Percentiles rank a stretch among this genome's conserved stretches.
phyloP scores from a whole-genome alignment of 176 grass and related monocot genomes.

The Aegilops tauschii region DNA sequence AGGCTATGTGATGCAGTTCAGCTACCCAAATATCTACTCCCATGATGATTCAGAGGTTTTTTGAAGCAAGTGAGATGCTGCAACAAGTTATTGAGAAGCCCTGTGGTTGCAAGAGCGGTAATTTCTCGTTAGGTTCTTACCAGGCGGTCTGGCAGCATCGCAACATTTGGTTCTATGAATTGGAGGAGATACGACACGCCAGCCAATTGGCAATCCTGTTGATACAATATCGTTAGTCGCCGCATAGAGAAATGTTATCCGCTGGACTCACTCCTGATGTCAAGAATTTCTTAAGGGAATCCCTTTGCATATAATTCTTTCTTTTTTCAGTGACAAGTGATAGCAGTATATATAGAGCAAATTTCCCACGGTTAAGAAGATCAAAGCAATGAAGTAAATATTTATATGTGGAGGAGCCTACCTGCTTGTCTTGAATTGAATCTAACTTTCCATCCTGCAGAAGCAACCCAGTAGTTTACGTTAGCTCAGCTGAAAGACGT shows the following conservation, averaged over 20 bases:
- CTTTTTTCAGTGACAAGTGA: too few species aligned
- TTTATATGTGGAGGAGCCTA: background rate
- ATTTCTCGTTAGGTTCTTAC: constrained; percentile 16
- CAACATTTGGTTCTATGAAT: constrained; percentile 55
- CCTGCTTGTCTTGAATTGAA: constrained; percentile 72
- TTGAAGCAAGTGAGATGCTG: background rate
- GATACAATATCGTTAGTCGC: constrained; percentile 28
- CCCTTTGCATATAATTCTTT: background rate
- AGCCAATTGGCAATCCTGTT: constrained; percentile 54
- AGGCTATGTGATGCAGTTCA: background rate
- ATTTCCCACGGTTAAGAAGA: background rate
- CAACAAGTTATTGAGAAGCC: background rate
- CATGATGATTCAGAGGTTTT: background rate
- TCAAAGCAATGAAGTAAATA: background rate
- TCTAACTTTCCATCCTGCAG: constrained; percentile 67
- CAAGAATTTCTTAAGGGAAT: background rate
- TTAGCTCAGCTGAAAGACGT: background rate
- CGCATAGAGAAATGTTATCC: background rate
- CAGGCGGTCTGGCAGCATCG: constrained; percentile 44
- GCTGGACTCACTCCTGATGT: background rate
- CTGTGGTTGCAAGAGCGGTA: background rate
- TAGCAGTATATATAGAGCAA: too few species aligned
- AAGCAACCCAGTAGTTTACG: background rate
- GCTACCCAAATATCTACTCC: background rate
- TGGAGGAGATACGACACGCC: constrained; percentile 67